phyloP scores from a whole-genome alignment of 805 yeast genomes.

The Blastobotrys mokoenaii region DNA sequence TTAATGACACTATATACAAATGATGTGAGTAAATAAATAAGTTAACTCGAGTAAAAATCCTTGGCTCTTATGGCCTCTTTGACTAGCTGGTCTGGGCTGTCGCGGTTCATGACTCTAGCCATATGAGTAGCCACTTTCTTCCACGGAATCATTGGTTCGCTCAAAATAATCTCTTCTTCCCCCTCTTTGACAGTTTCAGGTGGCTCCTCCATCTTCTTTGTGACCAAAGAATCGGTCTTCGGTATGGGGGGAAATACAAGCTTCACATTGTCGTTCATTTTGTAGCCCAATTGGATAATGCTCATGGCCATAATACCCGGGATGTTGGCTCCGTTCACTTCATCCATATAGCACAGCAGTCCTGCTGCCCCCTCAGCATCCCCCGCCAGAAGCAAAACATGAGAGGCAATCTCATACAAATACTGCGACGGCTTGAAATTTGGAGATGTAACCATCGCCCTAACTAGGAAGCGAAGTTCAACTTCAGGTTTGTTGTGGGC shows the following conservation, averaged over 20 bases:
- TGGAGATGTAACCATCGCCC: slow-evolving; percentile 9
- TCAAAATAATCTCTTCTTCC: too few species aligned
- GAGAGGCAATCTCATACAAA: slow-evolving; percentile 15
- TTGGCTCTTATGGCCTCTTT: too few species aligned
- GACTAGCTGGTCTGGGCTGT: background rate
- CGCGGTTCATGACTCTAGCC: background rate
- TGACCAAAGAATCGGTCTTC: too few species aligned
- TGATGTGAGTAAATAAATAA: background rate
- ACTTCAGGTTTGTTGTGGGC: background rate
- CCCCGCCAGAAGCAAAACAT: slow-evolving; percentile 11
- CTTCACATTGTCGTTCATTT: background rate
- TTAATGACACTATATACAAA: background rate
- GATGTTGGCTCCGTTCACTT: slow-evolving; percentile 8
- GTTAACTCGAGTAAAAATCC: background rate
- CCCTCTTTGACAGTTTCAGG: too few species aligned
- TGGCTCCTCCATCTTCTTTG: too few species aligned
- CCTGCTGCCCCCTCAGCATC: slow-evolving; percentile 13
- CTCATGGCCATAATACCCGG: slow-evolving; percentile 9
- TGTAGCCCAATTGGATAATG: slow-evolving; percentile 11
- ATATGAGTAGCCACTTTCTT: background rate
- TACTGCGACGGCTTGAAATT: slow-evolving; percentile 10
- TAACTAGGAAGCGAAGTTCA: slow-evolving; percentile 9
- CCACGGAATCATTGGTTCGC: background rate
- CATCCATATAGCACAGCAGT: slow-evolving; percentile 14
- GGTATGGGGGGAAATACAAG: too few species aligned